Base-by-base conservation (phyloP, 2,329 filamentous ascomycete genomes). In the Harringtonia lauricola region DNA sequence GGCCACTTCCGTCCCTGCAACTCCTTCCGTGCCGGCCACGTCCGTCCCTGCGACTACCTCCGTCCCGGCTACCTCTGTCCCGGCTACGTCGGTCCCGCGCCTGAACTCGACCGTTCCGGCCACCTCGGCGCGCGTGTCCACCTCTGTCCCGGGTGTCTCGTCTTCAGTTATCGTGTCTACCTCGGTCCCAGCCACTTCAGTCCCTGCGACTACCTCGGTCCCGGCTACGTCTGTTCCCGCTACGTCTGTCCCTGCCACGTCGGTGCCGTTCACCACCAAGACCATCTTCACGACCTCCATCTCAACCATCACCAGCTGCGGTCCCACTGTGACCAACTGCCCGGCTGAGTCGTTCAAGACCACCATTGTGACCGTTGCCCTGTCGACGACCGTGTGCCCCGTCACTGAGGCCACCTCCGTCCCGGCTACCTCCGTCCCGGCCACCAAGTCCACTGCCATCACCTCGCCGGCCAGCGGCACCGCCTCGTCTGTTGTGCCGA, bases 331-430 rank as follows among this genome's bases (percentile, higher is more conserved):
- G 39, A 63, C 65, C 33, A 60, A 74, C 62, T 79, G 74, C 66
- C 72, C 73, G 26, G 68, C 64, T 45, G 57, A 62, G 38, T 55
- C 63, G 43, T 68, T 66, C 13, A 65, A 64, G 43, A 62, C 68
- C 37, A 65, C 62, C 1, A 56, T 75, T 3, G 66, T 73, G 46
- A 76, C 71, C 8, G 57, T 81, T 47, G 61, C 75, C 38, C 54
- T 78, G 39, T 73, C 70, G 41, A 81, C 78, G 49, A 81, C 76
- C 34, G 57, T 79, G 55, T 79, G 74, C 68, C 75, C 73, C 19
- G 71, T 76, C 47, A 76, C 72, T n/a, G 70, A 69, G 64, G 75
- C 71, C 35, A 55, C 65, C 51, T 64, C 63, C 33, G 58, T 56
- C 33, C n/a, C n/a, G n/a, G 47, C 57, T 28, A 46, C 47, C 18